A percentile compares a stretch with the other conserved stretches of the same genome.
Conservation (phyloP, 192 early-diverging fungal genomes). For the Rhizoclosmatium globosum region DNA sequence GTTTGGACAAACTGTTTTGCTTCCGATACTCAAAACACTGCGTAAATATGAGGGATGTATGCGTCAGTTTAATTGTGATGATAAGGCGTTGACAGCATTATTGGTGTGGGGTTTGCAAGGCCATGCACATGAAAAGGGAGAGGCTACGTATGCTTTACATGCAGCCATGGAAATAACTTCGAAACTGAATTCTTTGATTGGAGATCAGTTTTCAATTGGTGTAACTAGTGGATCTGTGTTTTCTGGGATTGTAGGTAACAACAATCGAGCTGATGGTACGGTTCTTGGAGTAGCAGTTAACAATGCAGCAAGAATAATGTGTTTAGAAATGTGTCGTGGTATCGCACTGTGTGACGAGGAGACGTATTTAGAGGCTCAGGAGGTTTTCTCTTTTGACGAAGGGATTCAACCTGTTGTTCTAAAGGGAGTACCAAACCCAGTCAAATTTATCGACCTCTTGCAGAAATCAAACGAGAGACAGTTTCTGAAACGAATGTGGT, state of each 20-base stretch:
- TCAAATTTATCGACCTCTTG: conserved; percentile 8
- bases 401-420: background rate
- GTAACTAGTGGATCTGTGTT: conserved; percentile 28
- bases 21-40: too few relatives aligned
- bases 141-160: conserved; percentile 1
- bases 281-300: conserved; percentile 42
- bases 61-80: conserved; percentile 42
- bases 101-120: conserved; percentile 34
- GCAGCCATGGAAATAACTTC: conserved; percentile 26
- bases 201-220: conserved; percentile 10
- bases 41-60: conserved; percentile 16
- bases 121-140: conserved; percentile 34
- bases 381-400: background rate
- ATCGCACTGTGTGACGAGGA: conserved; percentile 17
- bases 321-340: conserved; percentile 17
- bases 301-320: conserved; percentile 26
- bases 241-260: conserved; percentile 26
- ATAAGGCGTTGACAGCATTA: conserved; percentile 37
- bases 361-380: conserved; percentile 1
- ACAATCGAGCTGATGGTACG: conserved; percentile 13
- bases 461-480: background rate
- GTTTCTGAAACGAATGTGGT: background rate
- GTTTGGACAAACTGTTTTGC: too few relatives aligned
- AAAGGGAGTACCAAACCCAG: conserved; percentile 17
- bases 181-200: background rate